Percentiles rank a stretch among this genome's conserved stretches.
Evolutionary conservation across 495 filamentous ascomycete species (phyloP).

Genomic region (Neurospora intermedia): DNA sequence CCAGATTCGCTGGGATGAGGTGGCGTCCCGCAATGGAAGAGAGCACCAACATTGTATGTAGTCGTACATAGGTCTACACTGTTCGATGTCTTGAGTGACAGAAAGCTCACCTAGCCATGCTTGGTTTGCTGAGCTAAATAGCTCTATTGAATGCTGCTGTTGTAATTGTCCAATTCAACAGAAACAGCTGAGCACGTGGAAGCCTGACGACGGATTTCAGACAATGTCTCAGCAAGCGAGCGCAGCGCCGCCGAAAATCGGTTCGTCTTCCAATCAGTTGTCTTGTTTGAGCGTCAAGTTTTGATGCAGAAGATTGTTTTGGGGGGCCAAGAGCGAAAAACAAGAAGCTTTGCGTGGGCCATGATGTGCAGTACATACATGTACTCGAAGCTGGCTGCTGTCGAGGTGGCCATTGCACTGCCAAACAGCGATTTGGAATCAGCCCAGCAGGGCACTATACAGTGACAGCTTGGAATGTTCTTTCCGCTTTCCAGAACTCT

Average conservation of each 20-base stretch:
- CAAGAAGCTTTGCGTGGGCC: background rate
- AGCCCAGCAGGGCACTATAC: background rate
- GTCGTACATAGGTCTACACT: background rate
- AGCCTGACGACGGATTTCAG: background rate
- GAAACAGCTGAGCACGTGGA: background rate
- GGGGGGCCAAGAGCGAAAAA: background rate
- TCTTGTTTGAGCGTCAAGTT: background rate
- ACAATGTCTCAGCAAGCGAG: background rate
- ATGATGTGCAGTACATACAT: background rate
- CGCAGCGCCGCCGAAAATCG: background rate
- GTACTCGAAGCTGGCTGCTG: background rate
- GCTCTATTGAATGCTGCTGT: background rate
- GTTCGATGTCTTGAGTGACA: conserved; percentile 15
- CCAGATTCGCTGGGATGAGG: conserved; percentile 24
- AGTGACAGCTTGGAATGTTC: background rate
- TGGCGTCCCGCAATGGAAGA: conserved; percentile 18
- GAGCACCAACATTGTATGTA: background rate
- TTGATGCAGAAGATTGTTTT: background rate
- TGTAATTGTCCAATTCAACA: background rate
- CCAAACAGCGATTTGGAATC: background rate
- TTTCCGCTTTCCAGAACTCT: background rate
- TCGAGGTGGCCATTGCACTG: background rate
- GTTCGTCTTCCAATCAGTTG: background rate
- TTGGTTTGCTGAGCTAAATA: background rate
- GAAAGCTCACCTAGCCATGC: conserved; percentile 5